A percentile compares a stretch with the other conserved stretches of the same genome.
Evolutionary conservation across 2,329 filamentous ascomycete genomes (phyloP).

Genomic region (Calonectria ilicicola): DNA sequence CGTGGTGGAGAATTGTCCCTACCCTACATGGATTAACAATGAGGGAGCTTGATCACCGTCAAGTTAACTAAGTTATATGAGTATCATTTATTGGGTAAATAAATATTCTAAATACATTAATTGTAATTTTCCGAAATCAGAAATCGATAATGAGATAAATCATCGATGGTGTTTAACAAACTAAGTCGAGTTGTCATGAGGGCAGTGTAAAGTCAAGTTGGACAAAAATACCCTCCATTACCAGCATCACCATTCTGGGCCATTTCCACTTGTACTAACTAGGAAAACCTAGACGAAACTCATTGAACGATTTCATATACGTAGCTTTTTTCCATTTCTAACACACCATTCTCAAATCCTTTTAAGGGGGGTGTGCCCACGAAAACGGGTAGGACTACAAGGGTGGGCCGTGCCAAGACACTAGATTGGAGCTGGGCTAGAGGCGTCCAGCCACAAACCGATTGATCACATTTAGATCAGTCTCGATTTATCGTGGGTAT

Average conservation of each 20-base stretch:
- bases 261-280: neutral
- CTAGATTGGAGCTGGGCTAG: neutral
- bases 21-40: neutral
- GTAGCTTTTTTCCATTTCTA: neutral
- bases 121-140: neutral
- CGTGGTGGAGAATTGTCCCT: neutral
- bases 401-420: neutral
- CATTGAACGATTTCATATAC: neutral
- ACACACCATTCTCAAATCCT: neutral
- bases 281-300: neutral
- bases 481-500: neutral
- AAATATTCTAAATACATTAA: neutral
- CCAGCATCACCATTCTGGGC: too few relatives aligned
- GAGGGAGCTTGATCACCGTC: too few relatives aligned
- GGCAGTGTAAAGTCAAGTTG: too few relatives aligned
- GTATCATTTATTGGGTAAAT: neutral
- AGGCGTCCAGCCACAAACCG: neutral
- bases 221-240: too few relatives aligned
- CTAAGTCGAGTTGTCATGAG: too few relatives aligned
- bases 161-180: neutral
- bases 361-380: neutral
- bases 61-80: neutral
- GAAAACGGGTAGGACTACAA: neutral
- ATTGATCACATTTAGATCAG: neutral
- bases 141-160: neutral